A percentile compares a stretch with the other conserved stretches of the same genome.
These are phyloP conservation scores for Arctostaphylos glauca DNA, from an alignment of 148 eudicot species.

Conservation along the genomic window DNA sequence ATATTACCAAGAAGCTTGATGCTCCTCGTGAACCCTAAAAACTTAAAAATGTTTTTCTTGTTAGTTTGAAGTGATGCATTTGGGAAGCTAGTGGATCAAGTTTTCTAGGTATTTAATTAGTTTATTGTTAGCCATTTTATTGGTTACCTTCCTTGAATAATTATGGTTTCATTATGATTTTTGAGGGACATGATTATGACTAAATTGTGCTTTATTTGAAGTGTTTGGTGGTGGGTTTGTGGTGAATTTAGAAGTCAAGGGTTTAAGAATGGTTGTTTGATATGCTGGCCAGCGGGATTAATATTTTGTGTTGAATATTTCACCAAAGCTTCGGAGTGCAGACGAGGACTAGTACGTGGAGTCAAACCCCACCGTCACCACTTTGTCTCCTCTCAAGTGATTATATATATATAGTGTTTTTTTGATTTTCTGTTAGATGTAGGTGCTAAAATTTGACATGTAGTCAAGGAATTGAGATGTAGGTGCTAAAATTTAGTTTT, in stretches of 20 bases:
- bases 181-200: not conserved
- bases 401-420: no score
- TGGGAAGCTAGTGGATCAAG: not conserved
- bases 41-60: not conserved
- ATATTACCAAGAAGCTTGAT: not conserved
- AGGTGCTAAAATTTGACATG: no score
- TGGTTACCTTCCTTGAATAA: not conserved
- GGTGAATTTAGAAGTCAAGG: not conserved
- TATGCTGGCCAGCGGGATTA: constrained; percentile 13
- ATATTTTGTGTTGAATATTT: not conserved
- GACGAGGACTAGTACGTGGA: not conserved
- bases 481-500: no score
- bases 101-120: not conserved
- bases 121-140: not conserved
- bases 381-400: not conserved
- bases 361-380: not conserved
- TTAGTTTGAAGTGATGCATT: not conserved
- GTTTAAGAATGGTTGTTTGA: not conserved
- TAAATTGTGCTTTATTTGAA: not conserved
- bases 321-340: not conserved
- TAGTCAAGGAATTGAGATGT: no score
- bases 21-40: not conserved
- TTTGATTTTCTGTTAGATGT: no score
- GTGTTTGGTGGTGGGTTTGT: not conserved
- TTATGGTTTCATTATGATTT: not conserved